Evolutionary conservation across 1,284 basidiomycete genomes (phyloP), one percentile per base, ranked within the genome.

Genomic region (Cryptococcus sp.): DNA sequence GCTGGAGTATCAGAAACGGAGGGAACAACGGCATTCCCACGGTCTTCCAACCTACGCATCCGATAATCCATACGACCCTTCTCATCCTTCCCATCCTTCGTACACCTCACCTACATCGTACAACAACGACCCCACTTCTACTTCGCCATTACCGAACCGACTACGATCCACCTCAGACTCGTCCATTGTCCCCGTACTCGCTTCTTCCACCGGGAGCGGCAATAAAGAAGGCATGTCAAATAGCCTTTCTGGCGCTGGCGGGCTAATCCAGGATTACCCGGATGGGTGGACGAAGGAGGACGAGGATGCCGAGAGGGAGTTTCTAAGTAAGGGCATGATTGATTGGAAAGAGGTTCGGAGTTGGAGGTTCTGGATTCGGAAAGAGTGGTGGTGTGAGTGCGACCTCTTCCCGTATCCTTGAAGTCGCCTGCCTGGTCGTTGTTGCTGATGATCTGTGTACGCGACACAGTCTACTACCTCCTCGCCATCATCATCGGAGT

Each of bases 321-420:
- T 76, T 62, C 44, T 78, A 23, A 75, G 76, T 56, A 66, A 70
- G 25, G 75, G 80, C 15, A 53, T 83, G 52, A 69, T 84, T 55
- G 78, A 84, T 68, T 84, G 80, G 80, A 73, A 80, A 53, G 77
- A 77, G 47, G 71, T 83, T 62, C 57, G 59, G 57, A 73, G 67
- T 16, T 82, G 81, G 82, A 74, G 78, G 40, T 84, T 79, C 64
- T 84, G 84, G 84, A 61, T 84, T 20, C 71, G 83, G 56, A 78
- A 73, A 61, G 81, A 83, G 60, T 84, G 82, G 83, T 59, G 78
- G 57, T 81, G 83, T 84, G 69, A 75, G 83, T 81, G 17, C 13
- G 7, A 27, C 13, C 40, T 7, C 17, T 35, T 7, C 17, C 13
- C 42, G 31, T 46, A 44, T 35, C 5, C 31, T 35, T 2, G 10